phyloP scores from a whole-genome alignment of 768 basidiomycete genomes.

The Collybia sordida region DNA sequence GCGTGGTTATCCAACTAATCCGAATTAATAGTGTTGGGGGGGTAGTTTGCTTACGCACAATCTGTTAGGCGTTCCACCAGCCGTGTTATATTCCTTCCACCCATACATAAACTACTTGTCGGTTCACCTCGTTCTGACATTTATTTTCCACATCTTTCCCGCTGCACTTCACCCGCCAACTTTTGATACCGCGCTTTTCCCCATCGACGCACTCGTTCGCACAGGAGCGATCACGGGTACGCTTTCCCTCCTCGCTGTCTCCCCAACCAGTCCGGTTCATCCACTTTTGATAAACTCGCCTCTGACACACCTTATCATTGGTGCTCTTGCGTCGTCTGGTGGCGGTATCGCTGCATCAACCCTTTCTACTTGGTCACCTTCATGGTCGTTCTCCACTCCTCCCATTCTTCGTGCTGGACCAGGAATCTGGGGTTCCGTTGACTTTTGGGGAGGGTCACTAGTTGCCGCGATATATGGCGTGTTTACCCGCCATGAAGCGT shows the following conservation, averaged over 20 bases:
- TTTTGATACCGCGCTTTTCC: conserved; percentile 46
- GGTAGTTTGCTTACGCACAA: conserved; percentile 43
- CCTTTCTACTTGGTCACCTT: conserved; percentile 38
- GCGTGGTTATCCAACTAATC: background rate
- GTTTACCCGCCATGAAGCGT: conserved; percentile 8
- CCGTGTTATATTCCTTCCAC: conserved; percentile 42
- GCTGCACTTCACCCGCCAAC: conserved; percentile 12
- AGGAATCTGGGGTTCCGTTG: conserved; percentile 39
- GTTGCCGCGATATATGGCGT: conserved; percentile 25
- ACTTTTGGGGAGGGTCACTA: conserved; percentile 52
- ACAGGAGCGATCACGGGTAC: conserved; percentile 37
- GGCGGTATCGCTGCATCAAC: conserved; percentile 46
- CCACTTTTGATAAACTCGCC: conserved; percentile 36
- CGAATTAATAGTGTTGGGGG: conserved; percentile 34
- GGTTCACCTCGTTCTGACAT: conserved; percentile 44
- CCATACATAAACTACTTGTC: conserved; percentile 49
- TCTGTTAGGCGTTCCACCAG: conserved; percentile 43
- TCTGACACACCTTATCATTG: conserved; percentile 46
- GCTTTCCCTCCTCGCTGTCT: conserved; percentile 31
- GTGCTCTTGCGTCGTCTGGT: conserved; percentile 45
- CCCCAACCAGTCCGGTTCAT: conserved; percentile 22
- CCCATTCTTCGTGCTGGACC: conserved; percentile 41
- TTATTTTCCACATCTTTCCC: conserved; percentile 38
- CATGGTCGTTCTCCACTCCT: conserved; percentile 48
- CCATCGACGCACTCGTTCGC: conserved; percentile 49